Evolutionary conservation across 2,329 filamentous ascomycete genomes (phyloP), one percentile per base, ranked within the genome.

Genomic region (Metarhizium guizhouense): DNA sequence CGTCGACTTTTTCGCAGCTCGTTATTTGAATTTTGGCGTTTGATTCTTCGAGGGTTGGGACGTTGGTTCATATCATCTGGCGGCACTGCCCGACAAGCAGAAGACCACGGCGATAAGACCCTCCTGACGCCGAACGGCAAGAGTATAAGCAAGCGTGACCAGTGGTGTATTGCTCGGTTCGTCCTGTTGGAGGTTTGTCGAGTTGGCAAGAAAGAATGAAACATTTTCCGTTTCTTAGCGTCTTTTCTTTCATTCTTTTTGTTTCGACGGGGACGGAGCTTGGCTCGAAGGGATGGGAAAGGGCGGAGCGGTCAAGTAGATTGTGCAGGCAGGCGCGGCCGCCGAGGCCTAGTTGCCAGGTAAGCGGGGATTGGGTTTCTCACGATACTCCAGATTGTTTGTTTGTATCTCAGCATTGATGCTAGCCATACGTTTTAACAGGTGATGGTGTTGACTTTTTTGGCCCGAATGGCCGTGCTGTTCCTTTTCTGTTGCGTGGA

Each of bases 261-360:
- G 3, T 45, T 45, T 16, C 42, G 16, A 20, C 5, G 16, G n/a
- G 18, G n/a, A 45, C 2, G 16, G 7, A n/a, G 42, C 42, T 45
- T 16, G 18, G 18, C 18, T 34, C 42, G 42, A 25, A 25, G 18
- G 16, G 42, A 20, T 6, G 6, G 42, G 18, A 48, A 30, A 11
- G 18, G 25, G 45, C 45, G 25, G 45, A 30, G 11, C 25, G 25
- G 25, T 48, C 20, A 30, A 48, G 10, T 13, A 47, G 43, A 47
- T 47, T 47, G 43, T 47, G 43, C 45, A 30, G 45, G 45, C n/a
- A 54, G 53, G 53, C n/a, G 53, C 53, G 45, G 25, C 53, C 49
- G 53, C 47, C 16, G n/a, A 34, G 53, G 52, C 36, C 30, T 14
- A 48, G 32, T 10, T 36, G 13, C 49, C 10, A 20, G 6, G 30